phyloP scores from a whole-genome alignment of 2,329 filamentous ascomycete species.

The Emergomyces africanus region DNA sequence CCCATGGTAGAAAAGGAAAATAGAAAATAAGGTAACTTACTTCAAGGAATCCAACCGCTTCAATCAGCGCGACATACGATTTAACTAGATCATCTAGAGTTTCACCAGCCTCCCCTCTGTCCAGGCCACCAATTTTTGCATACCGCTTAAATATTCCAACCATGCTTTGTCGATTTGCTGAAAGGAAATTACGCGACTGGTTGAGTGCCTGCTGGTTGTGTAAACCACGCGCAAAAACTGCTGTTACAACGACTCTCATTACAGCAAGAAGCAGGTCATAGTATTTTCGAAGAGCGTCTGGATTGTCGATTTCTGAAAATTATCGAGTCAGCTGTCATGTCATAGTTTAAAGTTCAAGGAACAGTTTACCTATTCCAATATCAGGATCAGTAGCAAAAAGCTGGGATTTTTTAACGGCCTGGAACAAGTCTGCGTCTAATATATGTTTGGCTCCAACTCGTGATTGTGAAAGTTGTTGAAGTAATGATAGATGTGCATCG shows the following conservation, averaged over 20 bases:
- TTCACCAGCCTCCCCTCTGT: constrained; percentile 40
- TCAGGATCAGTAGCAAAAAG: constrained; percentile 87
- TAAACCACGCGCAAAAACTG: constrained; percentile 66
- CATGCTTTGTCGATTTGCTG: constrained; percentile 70
- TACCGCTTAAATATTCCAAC: constrained; percentile 83
- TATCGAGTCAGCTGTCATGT: background rate
- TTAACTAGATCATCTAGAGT: constrained; percentile 68
- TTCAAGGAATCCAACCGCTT: constrained; percentile 73
- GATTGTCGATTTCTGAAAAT: constrained; percentile 49
- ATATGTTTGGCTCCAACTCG: constrained; percentile 72
- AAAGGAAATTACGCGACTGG: constrained; percentile 67
- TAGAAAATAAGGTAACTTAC: constrained; percentile 39
- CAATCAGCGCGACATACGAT: constrained; percentile 70
- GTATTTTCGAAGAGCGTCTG: constrained; percentile 61
- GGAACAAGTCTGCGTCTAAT: constrained; percentile 81
- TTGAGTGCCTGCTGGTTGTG: constrained; percentile 62
- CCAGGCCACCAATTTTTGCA: constrained; percentile 55
- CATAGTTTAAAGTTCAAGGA: constrained; percentile 1
- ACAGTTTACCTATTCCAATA: constrained; percentile 54
- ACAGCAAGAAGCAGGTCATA: constrained; percentile 73
- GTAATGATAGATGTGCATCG: constrained; percentile 65
- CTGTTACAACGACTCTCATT: constrained; percentile 67
- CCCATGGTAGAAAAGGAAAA: background rate
- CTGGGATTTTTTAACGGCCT: constrained; percentile 64
- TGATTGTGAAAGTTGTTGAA: constrained; percentile 74